These are phyloP conservation scores for Ceratorhiza oryzae-sativae DNA, from an alignment of 1,284 basidiomycete species.

Conservation along the genomic window DNA sequence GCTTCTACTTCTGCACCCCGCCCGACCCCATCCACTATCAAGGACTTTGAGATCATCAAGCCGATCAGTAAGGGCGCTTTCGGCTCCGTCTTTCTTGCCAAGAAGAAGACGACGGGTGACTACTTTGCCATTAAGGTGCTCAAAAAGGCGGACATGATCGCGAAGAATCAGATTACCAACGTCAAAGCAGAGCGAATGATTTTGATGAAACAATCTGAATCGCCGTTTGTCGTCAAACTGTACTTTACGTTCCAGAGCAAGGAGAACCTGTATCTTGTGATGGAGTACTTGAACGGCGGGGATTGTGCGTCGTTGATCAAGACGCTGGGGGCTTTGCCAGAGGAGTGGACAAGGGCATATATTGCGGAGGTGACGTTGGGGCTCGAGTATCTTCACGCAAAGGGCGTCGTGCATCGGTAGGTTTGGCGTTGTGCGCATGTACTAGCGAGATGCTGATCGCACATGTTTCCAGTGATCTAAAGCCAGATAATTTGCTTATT, in stretches of 20 bases:
- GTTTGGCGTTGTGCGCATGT: slow-evolving; percentile 47
- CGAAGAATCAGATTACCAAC: slow-evolving; percentile 99
- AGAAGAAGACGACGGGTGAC: slow-evolving; percentile 97
- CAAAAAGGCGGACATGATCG: slow-evolving; percentile 99
- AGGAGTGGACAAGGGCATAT: slow-evolving; percentile 97
- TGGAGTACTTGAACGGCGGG: slow-evolving; percentile 98
- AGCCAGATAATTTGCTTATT: slow-evolving; percentile 98
- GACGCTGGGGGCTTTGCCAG: slow-evolving; percentile 88
- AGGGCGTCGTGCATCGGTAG: slow-evolving; percentile 96
- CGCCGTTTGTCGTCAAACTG: slow-evolving; percentile 98
- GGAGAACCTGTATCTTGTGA: slow-evolving; percentile 96
- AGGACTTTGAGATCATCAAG: slow-evolving; percentile 99
- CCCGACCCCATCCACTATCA: slow-evolving; percentile 90
- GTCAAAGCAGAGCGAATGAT: slow-evolving; percentile 99
- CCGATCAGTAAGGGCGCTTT: slow-evolving; percentile 99
- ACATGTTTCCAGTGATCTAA: slow-evolving; percentile 79
- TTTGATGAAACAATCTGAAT: slow-evolving; percentile 98
- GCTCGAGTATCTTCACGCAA: slow-evolving; percentile 92
- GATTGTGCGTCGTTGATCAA: slow-evolving; percentile 98
- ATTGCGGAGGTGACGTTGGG: slow-evolving; percentile 96
- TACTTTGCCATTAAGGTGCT: slow-evolving; percentile 99
- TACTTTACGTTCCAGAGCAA: slow-evolving; percentile 99
- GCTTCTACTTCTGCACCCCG: slow-evolving; percentile 70
- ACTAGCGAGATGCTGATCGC: neutral
- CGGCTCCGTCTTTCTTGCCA: slow-evolving; percentile 96